Evolutionary conservation across 768 basidiomycete species (phyloP).

Genomic region (Russula ochroleuca): DNA sequence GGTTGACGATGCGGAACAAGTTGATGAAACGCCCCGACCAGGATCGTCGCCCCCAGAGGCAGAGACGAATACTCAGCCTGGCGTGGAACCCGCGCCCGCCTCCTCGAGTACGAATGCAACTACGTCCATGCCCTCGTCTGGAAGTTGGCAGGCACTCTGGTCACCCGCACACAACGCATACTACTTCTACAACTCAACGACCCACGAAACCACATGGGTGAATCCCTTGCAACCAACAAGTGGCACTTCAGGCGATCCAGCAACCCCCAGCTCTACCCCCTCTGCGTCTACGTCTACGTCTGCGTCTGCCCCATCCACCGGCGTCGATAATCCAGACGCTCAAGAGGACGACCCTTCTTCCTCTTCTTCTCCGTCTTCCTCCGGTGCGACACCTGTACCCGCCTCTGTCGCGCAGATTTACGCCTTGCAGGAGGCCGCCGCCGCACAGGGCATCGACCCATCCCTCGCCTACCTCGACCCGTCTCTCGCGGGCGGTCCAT

Average conservation of each 20-base stretch:
- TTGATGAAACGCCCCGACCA: neutral
- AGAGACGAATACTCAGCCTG: neutral
- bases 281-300: constrained; percentile 24
- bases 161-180: constrained; percentile 74
- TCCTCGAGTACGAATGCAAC: constrained; percentile 16
- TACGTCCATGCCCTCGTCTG: constrained; percentile 24
- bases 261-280: constrained; percentile 23
- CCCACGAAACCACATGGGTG: constrained; percentile 78
- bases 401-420: constrained; percentile 36
- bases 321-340: constrained; percentile 29
- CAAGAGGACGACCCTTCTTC: constrained; percentile 28
- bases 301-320: constrained; percentile 30
- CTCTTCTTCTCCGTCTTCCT: constrained; percentile 29
- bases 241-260: neutral
- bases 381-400: constrained; percentile 29
- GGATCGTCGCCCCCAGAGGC: neutral
- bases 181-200: constrained; percentile 76
- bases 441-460: constrained; percentile 80
- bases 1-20: neutral
- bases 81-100: neutral
- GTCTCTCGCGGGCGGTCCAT: constrained; percentile 42
- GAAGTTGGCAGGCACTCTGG: constrained; percentile 76
- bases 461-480: constrained; percentile 78
- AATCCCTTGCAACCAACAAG: constrained; percentile 56
- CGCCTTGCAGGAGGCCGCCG: constrained; percentile 63